A percentile compares a stretch with the other conserved stretches of the same genome.
These are phyloP conservation scores for Kalmusia sp. DNA, from an alignment of 2,329 filamentous ascomycete genomes.

Conservation along the genomic window DNA sequence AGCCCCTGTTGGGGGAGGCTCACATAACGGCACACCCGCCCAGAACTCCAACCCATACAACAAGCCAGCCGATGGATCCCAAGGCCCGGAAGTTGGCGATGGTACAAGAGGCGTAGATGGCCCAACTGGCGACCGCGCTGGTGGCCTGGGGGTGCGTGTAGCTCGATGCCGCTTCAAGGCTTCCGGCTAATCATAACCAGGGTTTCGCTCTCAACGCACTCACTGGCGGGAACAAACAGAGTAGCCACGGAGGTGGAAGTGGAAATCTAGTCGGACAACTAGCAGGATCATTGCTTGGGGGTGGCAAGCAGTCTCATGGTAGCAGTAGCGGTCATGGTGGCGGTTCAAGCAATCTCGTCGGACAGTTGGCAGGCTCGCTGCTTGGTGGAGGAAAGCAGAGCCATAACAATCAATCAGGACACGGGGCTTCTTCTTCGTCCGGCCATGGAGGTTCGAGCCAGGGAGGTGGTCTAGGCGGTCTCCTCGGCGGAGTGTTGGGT, in stretches of 20 bases:
- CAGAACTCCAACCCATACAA: slow-evolving; percentile 68
- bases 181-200: slow-evolving; percentile 49
- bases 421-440: slow-evolving; percentile 58
- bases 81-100: slow-evolving; percentile 45
- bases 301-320: slow-evolving; percentile 43
- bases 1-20: slow-evolving; percentile 67
- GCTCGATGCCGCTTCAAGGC: slow-evolving; percentile 5
- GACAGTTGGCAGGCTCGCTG: slow-evolving; percentile 62
- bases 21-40: slow-evolving; percentile 54
- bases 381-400: slow-evolving; percentile 46
- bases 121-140: slow-evolving; percentile 59
- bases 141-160: slow-evolving; percentile 68
- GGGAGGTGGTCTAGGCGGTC: slow-evolving; percentile 34
- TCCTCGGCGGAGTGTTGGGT: slow-evolving; percentile 45
- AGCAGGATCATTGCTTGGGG: slow-evolving; percentile 56
- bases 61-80: slow-evolving; percentile 53
- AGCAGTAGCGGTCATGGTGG: slow-evolving; percentile 38
- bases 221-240: slow-evolving; percentile 45
- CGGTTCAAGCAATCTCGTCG: slow-evolving; percentile 53
- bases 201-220: slow-evolving; percentile 68
- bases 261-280: slow-evolving; percentile 60
- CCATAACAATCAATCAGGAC: slow-evolving; percentile 50
- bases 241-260: slow-evolving; percentile 39
- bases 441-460: slow-evolving; percentile 18
- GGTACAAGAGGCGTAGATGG: slow-evolving; percentile 61